Evolutionary conservation across 306 rosid species (phyloP).

Genomic region (Lagenaria siceraria): DNA sequence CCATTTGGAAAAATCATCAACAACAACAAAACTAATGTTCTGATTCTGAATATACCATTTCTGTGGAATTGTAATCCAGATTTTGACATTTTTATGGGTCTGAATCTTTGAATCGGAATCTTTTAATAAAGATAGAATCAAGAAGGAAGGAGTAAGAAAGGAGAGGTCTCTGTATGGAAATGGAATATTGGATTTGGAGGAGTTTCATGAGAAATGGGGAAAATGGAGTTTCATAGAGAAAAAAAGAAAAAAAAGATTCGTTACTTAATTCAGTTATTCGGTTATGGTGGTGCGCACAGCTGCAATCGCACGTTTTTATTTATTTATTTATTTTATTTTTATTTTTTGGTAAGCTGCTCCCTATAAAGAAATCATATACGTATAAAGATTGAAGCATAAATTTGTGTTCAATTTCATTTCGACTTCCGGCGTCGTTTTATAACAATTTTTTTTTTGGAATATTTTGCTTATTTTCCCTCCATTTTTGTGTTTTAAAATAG

Average conservation of each 20-base stretch:
- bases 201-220: slow-evolving; percentile 32
- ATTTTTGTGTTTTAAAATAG: too few species aligned
- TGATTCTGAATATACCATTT: background rate
- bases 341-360: background rate
- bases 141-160: slow-evolving; percentile 15
- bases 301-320: slow-evolving; percentile 14
- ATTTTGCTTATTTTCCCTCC: too few species aligned
- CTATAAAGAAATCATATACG: background rate
- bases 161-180: background rate
- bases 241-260: slow-evolving; percentile 38
- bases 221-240: slow-evolving; percentile 8
- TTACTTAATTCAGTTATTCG: slow-evolving; percentile 68
- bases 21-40: slow-evolving; percentile 22
- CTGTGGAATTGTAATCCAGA: slow-evolving; percentile 11
- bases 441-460: too few species aligned
- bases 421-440: too few species aligned
- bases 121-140: slow-evolving; percentile 23
- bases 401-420: background rate
- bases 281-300: slow-evolving; percentile 32
- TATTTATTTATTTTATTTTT: too few species aligned
- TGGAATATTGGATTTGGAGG: slow-evolving; percentile 8
- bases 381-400: background rate
- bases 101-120: slow-evolving; percentile 11
- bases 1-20: slow-evolving; percentile 16
- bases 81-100: slow-evolving; percentile 30